These are phyloP conservation scores for Boletus mariae DNA, from an alignment of 1,284 basidiomycete species.

Conservation along the genomic window DNA sequence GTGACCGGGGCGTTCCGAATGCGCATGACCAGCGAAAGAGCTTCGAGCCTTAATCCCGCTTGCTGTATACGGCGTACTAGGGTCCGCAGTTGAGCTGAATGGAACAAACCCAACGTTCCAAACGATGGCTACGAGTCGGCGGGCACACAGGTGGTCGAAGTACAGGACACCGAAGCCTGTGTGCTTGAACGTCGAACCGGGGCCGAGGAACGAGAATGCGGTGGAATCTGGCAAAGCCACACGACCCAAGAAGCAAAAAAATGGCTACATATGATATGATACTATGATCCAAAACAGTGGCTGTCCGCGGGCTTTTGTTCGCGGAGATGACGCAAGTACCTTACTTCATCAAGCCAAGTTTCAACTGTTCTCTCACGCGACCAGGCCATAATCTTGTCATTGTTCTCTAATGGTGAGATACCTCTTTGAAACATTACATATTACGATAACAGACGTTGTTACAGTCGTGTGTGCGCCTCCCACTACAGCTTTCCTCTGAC, in stretches of 20 bases:
- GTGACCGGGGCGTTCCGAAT: neutral
- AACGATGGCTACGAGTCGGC: neutral
- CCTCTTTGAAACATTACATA: neutral
- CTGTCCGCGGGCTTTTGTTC: neutral
- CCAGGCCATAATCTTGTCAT: neutral
- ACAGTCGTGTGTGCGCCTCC: neutral
- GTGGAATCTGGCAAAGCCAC: neutral
- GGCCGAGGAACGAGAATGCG: neutral
- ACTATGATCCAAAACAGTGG: neutral
- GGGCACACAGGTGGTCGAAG: neutral
- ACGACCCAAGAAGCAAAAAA: neutral
- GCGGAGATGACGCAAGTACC: neutral
- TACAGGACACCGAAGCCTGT: neutral
- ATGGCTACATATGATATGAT: neutral
- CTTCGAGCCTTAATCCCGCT: neutral
- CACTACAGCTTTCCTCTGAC: neutral
- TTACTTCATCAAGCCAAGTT: neutral
- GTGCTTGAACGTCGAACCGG: neutral
- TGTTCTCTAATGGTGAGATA: neutral
- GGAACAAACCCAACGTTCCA: neutral
- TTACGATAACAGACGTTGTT: neutral
- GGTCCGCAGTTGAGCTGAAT: neutral
- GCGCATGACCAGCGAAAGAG: neutral
- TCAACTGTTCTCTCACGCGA: slow-evolving; percentile 3
- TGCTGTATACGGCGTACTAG: slow-evolving; percentile 12